Base-by-base conservation (phyloP, 1,139 yeast species). In the Hansenula anomala region DNA sequence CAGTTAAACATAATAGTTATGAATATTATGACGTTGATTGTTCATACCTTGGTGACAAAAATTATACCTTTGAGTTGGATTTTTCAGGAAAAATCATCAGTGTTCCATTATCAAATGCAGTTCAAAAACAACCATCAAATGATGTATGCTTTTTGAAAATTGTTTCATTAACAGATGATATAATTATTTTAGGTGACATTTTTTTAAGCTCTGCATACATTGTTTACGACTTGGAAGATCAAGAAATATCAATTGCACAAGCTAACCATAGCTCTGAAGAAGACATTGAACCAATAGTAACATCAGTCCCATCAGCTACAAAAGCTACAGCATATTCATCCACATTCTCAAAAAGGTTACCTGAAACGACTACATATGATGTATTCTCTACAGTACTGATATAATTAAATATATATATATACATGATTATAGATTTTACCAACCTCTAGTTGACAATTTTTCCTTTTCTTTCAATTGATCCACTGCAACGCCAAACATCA, bases 171-270 rank as follows among this genome's bases (percentile, higher is more conserved):
- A 52, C 59, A 9, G 59, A 52, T 33, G 52, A 51, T 23, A 41
- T 55, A 1, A 55, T 59, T 38, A 61, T 75, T 13, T 56, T 85
- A 13, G 96, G 95, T 28, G 94, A 84, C 58, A 72, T 78, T 28
- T 77, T 86, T 59, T 64, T 87, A 51, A 69, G 85, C 38, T 69
- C 74, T 40, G 87, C 84, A n/a, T 87, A 86, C 55, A 76, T 79
- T 40, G 94, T 85, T 30, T 86, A 74, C 51, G 90, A 87, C 59
- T 64, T 85, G 44, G 88, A 82, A 25, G 73, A 72, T 47, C 60
- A 64, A 40, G 75, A 78, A 52, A 67, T 87, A 23, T 78, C 82
- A 1, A 44, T 87, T 35, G 95, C 90, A 3, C 84, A 74, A 51
- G 80, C 79, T 12, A 63, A 62, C 33, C 55, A 45, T 31, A 51